Conservation (phyloP, 148 eudicot genomes). For the Rhododendron ferrugineum region DNA sequence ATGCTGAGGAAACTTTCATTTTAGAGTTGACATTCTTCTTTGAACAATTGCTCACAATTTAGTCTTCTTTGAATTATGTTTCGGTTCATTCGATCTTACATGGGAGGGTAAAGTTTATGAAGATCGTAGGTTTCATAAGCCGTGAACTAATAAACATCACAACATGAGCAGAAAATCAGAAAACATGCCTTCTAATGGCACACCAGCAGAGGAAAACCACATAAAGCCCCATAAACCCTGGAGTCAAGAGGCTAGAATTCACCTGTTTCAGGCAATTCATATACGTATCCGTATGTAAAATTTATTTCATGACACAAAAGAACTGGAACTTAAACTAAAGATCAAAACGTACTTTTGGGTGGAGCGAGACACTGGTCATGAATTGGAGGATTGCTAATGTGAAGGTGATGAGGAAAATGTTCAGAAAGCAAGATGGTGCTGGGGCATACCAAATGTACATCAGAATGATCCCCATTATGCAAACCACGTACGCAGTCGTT, state of each 20-base stretch:
- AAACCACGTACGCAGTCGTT: constrained; percentile 43
- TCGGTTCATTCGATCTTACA: not conserved
- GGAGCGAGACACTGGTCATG: constrained; percentile 75
- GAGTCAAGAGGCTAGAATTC: constrained; percentile 64
- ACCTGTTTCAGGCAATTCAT: constrained; percentile 38
- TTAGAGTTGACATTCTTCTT: not conserved
- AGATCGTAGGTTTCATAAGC: not conserved
- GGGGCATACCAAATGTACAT: constrained; percentile 86
- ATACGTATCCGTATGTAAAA: not conserved
- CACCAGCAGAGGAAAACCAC: constrained; percentile 86
- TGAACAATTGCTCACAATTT: not conserved
- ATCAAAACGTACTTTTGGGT: constrained; percentile 54
- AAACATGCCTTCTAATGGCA: constrained; percentile 70
- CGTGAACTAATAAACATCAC: not conserved
- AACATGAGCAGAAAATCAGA: not conserved
- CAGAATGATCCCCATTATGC: constrained; percentile 59
- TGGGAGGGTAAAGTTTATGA: not conserved
- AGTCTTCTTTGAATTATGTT: not conserved
- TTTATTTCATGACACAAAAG: not conserved
- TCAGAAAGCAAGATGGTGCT: constrained; percentile 57
- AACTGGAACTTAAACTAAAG: not conserved
- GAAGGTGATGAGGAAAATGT: constrained; percentile 73
- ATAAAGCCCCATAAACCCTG: constrained; percentile 87
- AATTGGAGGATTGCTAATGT: constrained; percentile 71
- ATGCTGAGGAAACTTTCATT: not conserved